phyloP scores from a whole-genome alignment of 1,284 basidiomycete species.

The Macrocybe sp. region DNA sequence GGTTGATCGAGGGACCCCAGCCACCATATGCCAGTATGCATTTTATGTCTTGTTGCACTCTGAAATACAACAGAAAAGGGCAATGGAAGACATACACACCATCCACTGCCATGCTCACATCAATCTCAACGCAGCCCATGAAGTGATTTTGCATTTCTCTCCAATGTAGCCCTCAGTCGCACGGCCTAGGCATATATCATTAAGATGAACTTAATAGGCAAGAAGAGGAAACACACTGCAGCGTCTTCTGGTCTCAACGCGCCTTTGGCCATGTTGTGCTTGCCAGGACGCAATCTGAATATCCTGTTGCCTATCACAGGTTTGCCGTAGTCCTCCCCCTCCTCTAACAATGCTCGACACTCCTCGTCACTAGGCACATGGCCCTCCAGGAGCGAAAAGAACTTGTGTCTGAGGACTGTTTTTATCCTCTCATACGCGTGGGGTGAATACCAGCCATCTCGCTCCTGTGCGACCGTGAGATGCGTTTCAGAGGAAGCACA shows the following conservation, averaged over 20 bases:
- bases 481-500: not conserved
- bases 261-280: conserved; percentile 84
- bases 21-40: too few species aligned
- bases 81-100: too few species aligned
- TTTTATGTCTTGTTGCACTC: too few species aligned
- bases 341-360: conserved; percentile 56
- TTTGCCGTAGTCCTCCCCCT: conserved; percentile 41
- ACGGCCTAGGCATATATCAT: conserved; percentile 38
- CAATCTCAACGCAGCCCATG: conserved; percentile 18
- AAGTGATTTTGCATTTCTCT: conserved; percentile 49
- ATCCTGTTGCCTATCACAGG: conserved; percentile 32
- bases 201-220: not conserved
- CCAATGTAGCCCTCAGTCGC: conserved; percentile 51
- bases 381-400: conserved; percentile 78
- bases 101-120: too few species aligned
- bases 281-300: conserved; percentile 53
- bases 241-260: conserved; percentile 75
- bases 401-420: conserved; percentile 80
- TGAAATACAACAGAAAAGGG: too few species aligned
- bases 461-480: conserved; percentile 42
- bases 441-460: conserved; percentile 82
- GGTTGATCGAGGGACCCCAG: not conserved
- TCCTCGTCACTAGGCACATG: conserved; percentile 67
- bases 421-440: conserved; percentile 79
- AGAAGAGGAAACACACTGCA: conserved; percentile 44